These are phyloP conservation scores for Polyporus tsugae DNA, from an alignment of 1,284 basidiomycete species.

Conservation along the genomic window DNA sequence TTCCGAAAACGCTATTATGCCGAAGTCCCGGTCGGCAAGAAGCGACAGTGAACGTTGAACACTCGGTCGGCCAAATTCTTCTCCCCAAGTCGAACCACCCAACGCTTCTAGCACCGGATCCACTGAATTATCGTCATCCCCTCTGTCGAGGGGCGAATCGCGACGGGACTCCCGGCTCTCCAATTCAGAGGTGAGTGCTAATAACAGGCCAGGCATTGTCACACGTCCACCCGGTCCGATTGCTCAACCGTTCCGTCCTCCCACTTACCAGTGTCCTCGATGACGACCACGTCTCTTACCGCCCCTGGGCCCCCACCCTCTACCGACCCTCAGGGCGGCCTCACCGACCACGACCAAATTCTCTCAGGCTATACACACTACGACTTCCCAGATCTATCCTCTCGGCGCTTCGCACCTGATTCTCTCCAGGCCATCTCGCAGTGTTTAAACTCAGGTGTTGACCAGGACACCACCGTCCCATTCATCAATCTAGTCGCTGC, in stretches of 20 bases:
- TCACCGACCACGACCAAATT: slow-evolving; percentile 23
- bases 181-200: slow-evolving; percentile 4
- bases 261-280: slow-evolving; percentile 19
- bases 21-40: not conserved
- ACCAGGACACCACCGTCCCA: slow-evolving; percentile 4
- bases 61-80: not conserved
- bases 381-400: slow-evolving; percentile 36
- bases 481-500: slow-evolving; percentile 41
- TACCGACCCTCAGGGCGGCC: slow-evolving; percentile 12
- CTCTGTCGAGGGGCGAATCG: not conserved
- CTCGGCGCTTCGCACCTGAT: slow-evolving; percentile 33
- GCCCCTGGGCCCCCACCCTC: slow-evolving; percentile 20
- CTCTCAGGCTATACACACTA: slow-evolving; percentile 34
- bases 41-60: not conserved
- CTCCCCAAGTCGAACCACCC: not conserved
- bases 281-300: slow-evolving; percentile 22
- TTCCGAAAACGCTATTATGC: not conserved
- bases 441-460: slow-evolving; percentile 14
- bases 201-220: slow-evolving; percentile 13
- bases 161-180: not conserved
- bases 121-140: not conserved
- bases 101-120: not conserved
- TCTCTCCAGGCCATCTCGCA: slow-evolving; percentile 26
- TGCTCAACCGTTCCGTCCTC: slow-evolving; percentile 22
- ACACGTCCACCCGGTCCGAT: slow-evolving; percentile 31